Evolutionary conservation across 768 basidiomycete species (phyloP).

Genomic region (Lactifluus hygrophoroides): DNA sequence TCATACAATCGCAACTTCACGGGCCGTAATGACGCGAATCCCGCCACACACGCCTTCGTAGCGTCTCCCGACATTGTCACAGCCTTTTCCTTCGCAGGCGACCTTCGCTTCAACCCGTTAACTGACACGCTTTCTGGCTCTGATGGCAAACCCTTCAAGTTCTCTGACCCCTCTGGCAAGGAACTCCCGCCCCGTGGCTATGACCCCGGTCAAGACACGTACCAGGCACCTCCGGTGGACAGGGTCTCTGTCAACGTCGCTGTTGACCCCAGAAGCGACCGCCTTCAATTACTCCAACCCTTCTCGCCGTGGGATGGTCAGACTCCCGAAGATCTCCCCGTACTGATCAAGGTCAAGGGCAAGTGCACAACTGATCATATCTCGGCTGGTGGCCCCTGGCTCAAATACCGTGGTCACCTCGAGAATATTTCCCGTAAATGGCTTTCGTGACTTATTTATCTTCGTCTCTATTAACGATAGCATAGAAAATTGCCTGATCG

Average conservation of each 20-base stretch:
- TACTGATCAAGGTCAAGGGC: conserved; percentile 97
- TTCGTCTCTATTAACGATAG: not conserved
- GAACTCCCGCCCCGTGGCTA: conserved; percentile 95
- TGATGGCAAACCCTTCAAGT: conserved; percentile 96
- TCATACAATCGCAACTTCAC: conserved; percentile 99
- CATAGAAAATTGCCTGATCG: conserved; percentile 92
- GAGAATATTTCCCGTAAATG: conserved; percentile 88
- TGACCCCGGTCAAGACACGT: conserved; percentile 95
- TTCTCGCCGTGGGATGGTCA: conserved; percentile 93
- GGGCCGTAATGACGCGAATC: conserved; percentile 98
- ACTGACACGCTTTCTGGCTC: conserved; percentile 80
- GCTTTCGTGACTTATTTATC: conserved; percentile 10
- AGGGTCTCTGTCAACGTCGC: conserved; percentile 79
- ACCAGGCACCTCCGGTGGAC: conserved; percentile 88
- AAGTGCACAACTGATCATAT: conserved; percentile 99
- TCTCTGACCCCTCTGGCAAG: conserved; percentile 81
- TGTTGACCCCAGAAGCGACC: conserved; percentile 76
- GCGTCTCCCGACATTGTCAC: conserved; percentile 93
- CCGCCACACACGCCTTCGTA: conserved; percentile 95
- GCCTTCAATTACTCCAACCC: conserved; percentile 83
- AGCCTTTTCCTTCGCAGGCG: conserved; percentile 91
- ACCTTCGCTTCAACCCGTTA: conserved; percentile 93
- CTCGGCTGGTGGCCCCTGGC: conserved; percentile 96
- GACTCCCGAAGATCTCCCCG: conserved; percentile 78
- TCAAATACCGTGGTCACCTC: conserved; percentile 98